phyloP scores from a whole-genome alignment of 1,284 basidiomycete species.

The Fomitopsis palustris region DNA sequence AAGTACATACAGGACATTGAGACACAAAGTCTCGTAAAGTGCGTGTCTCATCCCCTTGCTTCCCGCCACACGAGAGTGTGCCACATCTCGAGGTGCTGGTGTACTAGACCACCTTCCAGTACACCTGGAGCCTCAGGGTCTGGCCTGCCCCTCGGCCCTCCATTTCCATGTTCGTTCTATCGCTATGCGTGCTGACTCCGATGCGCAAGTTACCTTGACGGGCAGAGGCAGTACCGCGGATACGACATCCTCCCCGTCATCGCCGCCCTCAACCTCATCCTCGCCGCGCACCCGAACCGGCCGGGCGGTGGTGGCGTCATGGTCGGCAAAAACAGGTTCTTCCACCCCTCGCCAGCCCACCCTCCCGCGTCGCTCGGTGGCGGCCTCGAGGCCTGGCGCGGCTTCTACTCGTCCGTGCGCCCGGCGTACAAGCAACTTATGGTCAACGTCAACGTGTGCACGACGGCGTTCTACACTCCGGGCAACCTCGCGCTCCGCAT shows the following conservation, averaged over 20 bases:
- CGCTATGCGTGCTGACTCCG: conserved; percentile 12
- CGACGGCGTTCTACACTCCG: conserved; percentile 69
- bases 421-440: conserved; percentile 69
- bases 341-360: conserved; percentile 52
- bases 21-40: conserved; percentile 54
- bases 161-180: conserved; percentile 1
- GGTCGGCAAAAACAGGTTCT: conserved; percentile 75
- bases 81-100: conserved; percentile 15
- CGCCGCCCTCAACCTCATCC: conserved; percentile 69
- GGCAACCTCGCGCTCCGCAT: conserved; percentile 61
- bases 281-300: conserved; percentile 60
- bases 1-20: conserved; percentile 57
- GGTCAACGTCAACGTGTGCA: conserved; percentile 79
- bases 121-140: conserved; percentile 17
- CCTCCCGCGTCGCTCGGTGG: conserved; percentile 49
- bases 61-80: conserved; percentile 8
- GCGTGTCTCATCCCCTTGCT: conserved; percentile 14
- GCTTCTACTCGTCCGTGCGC: conserved; percentile 74
- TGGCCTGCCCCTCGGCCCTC: conserved; percentile 12
- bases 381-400: conserved; percentile 64
- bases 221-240: conserved; percentile 53
- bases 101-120: conserved; percentile 13
- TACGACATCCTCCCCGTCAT: conserved; percentile 68
- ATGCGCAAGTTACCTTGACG: conserved; percentile 51
- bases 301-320: conserved; percentile 58